phyloP scores from a whole-genome alignment of 202 grass and related monocot species.

The Zoysia matrella region DNA sequence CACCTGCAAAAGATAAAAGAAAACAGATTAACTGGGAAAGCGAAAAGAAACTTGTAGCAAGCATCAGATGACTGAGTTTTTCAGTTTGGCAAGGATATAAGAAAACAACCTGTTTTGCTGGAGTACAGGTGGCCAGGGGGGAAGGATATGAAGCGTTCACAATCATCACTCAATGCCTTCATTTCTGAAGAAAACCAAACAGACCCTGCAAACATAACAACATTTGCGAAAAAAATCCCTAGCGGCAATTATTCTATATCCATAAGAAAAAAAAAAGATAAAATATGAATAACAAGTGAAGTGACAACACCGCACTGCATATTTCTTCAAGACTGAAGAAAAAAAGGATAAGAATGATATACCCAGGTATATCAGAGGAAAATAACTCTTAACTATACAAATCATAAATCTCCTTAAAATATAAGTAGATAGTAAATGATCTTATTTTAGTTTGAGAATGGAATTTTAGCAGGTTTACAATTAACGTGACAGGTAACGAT shows the following conservation, averaged over 20 bases:
- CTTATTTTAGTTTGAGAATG: neutral
- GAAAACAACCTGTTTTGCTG: slow-evolving; percentile 79
- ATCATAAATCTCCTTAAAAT: neutral
- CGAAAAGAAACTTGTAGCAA: slow-evolving; percentile 19
- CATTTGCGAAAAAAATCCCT: slow-evolving; percentile 25
- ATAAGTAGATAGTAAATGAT: neutral
- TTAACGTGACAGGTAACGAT: neutral
- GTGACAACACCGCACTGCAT: neutral
- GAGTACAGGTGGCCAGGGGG: slow-evolving; percentile 98
- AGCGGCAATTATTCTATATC: neutral
- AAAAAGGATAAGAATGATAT: neutral
- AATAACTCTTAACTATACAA: neutral
- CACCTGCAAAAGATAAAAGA: slow-evolving; percentile 55
- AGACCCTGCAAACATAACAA: slow-evolving; percentile 48
- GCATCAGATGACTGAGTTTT: neutral
- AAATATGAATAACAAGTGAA: neutral
- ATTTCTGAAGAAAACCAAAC: too few species aligned
- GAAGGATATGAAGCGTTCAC: neutral
- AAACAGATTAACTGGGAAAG: slow-evolving; percentile 26
- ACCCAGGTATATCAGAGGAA: too few species aligned
- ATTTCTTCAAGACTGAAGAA: neutral
- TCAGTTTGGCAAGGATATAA: slow-evolving; percentile 27
- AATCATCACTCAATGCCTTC: too few species aligned
- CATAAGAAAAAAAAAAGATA: neutral
- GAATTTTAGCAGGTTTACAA: neutral